Evolutionary conservation across 208 protist species (phyloP), one percentile per base, ranked within the genome.

Genomic region (Angomonas ambiguus): DNA sequence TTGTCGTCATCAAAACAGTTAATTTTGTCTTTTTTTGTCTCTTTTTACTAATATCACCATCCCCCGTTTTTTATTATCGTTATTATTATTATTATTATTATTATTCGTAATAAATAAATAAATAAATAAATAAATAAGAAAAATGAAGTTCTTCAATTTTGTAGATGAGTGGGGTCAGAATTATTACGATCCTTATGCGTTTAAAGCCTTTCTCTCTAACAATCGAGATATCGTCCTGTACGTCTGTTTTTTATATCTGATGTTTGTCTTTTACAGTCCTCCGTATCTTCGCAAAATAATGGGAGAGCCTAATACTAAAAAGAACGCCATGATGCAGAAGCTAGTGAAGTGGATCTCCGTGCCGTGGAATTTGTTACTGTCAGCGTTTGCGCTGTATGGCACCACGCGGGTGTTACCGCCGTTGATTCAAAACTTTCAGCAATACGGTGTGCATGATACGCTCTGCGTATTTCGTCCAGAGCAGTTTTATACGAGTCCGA

Each of bases 311-410:
- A 41, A 72, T 25, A 51, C 72, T 2, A 72, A 67, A 64, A 85
- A 49, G 34, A 72, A 67, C 45, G 30, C 49, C 18, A 57, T 70
- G 5, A 41, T 62, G 25, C 56, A 69, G 42, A 65, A 71, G 18
- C 65, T 74, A 25, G 80, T 85, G 10, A 76, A 79, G 60, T 74
- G 81, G 18, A 59, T 76, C 25, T 91, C 79, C 65, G 80, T 82
- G n/a, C 4, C 88, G 28, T 97, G 93, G 92, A 97, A 97, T 62
- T 69, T 94, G n/a, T 65, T 92, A n/a, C 80, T 97, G 32, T 80
- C 85, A 24, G 72, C 79, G 31, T 96, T 96, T 74, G 90, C 90
- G 30, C 74, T 93, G 38, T 78, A 82, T 55, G 91, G 89, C 60
- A 80, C 87, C 24, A 74, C 86, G 20, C 74, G 77, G 65, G 77